Percentiles rank a stretch among this genome's conserved stretches.
These are phyloP conservation scores for Trichophyton rubrum DNA, from an alignment of 2,329 filamentous ascomycete genomes.

Conservation along the genomic window DNA sequence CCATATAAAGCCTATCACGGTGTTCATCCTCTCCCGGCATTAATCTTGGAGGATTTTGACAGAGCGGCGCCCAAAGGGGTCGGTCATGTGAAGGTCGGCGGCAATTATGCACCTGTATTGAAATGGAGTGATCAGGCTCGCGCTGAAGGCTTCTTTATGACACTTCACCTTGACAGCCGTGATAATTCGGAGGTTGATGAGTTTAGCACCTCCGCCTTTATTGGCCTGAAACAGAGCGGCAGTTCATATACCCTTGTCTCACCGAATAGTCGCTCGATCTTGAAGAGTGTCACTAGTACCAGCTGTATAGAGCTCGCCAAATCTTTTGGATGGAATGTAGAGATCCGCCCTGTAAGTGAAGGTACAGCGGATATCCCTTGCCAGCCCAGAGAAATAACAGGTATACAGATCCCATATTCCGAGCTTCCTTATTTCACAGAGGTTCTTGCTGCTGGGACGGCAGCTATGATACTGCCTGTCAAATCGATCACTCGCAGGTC, in stretches of 20 bases:
- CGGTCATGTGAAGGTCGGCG: conserved; percentile 25
- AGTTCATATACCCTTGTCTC: conserved; percentile 19
- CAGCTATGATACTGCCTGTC: conserved; percentile 18
- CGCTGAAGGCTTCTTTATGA: conserved; percentile 22
- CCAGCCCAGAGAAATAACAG: not conserved
- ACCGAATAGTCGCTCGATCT: conserved; percentile 19
- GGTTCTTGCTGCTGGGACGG: conserved; percentile 20
- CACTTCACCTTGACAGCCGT: conserved; percentile 24
- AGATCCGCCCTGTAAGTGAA: conserved; percentile 17
- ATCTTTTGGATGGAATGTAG: conserved; percentile 23
- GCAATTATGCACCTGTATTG: conserved; percentile 29
- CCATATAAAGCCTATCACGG: conserved; percentile 20
- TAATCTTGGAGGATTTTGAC: conserved; percentile 26
- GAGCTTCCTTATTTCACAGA: conserved; percentile 18
- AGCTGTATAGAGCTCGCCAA: conserved; percentile 18
- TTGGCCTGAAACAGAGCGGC: conserved; percentile 19
- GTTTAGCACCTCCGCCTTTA: conserved; percentile 25
- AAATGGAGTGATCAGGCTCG: conserved; percentile 21
- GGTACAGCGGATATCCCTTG: not conserved
- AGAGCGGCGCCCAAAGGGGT: conserved; percentile 24
- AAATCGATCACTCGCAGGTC: conserved; percentile 18
- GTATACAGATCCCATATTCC: conserved; percentile 13
- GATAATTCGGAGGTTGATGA: conserved; percentile 26
- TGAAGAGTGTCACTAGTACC: conserved; percentile 23
- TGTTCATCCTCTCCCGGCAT: conserved; percentile 17